A percentile compares a stretch with the other conserved stretches of the same genome.
These are phyloP conservation scores for Fomitopsis pinicola DNA, from an alignment of 1,284 basidiomycete species.

Conservation along the genomic window DNA sequence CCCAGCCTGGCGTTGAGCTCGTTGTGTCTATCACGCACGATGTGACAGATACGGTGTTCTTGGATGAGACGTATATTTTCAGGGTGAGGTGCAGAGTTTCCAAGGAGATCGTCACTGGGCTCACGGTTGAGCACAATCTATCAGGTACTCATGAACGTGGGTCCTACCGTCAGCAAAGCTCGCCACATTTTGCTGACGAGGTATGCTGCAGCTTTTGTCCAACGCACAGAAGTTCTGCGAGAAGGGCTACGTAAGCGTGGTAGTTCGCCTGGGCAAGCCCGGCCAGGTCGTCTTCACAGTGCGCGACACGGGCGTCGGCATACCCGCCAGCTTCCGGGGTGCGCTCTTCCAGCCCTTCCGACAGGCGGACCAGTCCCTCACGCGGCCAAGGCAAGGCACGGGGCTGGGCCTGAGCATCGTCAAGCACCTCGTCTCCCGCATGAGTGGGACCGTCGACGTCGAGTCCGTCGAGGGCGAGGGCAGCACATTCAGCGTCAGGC, in stretches of 20 bases:
- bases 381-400: slow-evolving; percentile 25
- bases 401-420: slow-evolving; percentile 29
- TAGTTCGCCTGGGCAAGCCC: slow-evolving; percentile 18
- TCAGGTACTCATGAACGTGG: slow-evolving; percentile 28
- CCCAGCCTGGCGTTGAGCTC: slow-evolving; percentile 20
- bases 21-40: slow-evolving; percentile 23
- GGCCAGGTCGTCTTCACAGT: slow-evolving; percentile 22
- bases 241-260: slow-evolving; percentile 24
- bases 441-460: slow-evolving; percentile 27
- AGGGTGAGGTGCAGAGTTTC: slow-evolving; percentile 15
- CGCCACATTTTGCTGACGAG: not conserved
- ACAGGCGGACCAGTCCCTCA: slow-evolving; percentile 27
- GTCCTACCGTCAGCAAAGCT: not conserved
- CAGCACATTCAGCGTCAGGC: slow-evolving; percentile 24
- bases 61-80: slow-evolving; percentile 29
- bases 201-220: slow-evolving; percentile 20
- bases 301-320: slow-evolving; percentile 27
- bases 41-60: slow-evolving; percentile 22
- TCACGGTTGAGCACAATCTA: not conserved
- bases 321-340: slow-evolving; percentile 25
- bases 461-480: slow-evolving; percentile 24
- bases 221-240: slow-evolving; percentile 31
- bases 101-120: not conserved
- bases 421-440: slow-evolving; percentile 29
- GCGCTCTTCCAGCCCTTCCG: slow-evolving; percentile 28